A percentile compares a stretch with the other conserved stretches of the same genome.
Conservation (phyloP, 257 asterid species). For the Ilex aquifolium region DNA sequence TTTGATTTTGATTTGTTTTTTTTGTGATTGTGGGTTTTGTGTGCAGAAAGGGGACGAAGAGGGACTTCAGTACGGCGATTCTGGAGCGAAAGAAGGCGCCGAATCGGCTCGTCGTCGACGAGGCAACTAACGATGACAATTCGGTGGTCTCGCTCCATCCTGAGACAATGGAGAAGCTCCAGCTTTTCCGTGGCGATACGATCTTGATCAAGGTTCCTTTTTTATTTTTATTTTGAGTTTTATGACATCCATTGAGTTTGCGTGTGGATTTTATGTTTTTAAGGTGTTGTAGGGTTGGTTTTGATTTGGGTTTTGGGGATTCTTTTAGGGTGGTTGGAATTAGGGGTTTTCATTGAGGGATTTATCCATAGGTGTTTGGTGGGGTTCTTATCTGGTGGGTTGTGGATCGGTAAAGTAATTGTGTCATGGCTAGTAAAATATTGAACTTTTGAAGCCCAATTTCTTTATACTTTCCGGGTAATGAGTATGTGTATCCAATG, state of each 20-base stretch:
- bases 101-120: slow-evolving; percentile 26
- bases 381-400: too few relatives aligned
- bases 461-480: too few relatives aligned
- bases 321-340: too few relatives aligned
- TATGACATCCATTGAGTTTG: neutral
- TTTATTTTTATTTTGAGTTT: neutral
- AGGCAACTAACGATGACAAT: slow-evolving; percentile 26
- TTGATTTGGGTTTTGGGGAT: too few relatives aligned
- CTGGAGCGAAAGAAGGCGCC: slow-evolving; percentile 29
- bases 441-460: too few relatives aligned
- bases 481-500: too few relatives aligned
- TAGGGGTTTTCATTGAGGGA: too few relatives aligned
- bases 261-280: too few relatives aligned
- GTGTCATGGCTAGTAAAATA: too few relatives aligned
- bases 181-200: slow-evolving; percentile 32
- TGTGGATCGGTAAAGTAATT: too few relatives aligned
- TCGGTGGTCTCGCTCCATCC: slow-evolving; percentile 32
- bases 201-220: slow-evolving; percentile 24
- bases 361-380: too few relatives aligned
- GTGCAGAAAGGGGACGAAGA: slow-evolving; percentile 25
- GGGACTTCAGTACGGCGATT: slow-evolving; percentile 29
- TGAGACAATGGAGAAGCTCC: slow-evolving; percentile 31
- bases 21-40: slow-evolving; percentile 2
- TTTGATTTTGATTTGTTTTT: neutral
- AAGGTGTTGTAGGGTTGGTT: too few relatives aligned